Conservation (phyloP, 75 land plant species). For the Pinus albicaulis region DNA sequence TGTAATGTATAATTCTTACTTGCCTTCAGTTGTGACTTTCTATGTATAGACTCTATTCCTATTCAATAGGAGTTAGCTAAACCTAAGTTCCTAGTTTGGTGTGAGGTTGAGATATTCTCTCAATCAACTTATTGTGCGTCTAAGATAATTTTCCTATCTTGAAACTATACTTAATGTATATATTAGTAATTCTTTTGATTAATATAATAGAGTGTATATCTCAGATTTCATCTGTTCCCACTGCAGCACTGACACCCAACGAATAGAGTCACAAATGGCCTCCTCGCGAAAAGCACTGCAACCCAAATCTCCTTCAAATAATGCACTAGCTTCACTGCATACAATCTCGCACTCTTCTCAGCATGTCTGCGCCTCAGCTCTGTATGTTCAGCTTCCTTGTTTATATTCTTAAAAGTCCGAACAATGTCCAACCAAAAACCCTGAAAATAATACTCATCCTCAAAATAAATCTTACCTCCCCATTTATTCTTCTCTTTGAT, state of each 20-base stretch:
- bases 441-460: slow-evolving; percentile 51
- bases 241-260: slow-evolving; percentile 94
- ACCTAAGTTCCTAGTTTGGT: too few species aligned
- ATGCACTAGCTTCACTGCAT: slow-evolving; percentile 4
- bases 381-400: slow-evolving; percentile 21
- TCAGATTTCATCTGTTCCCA: too few species aligned
- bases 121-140: too few species aligned
- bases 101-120: too few species aligned
- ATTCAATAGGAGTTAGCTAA: too few species aligned
- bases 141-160: too few species aligned
- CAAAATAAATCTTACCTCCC: slow-evolving; percentile 56
- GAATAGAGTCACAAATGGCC: slow-evolving; percentile 93
- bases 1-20: too few species aligned
- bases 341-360: slow-evolving; percentile 11
- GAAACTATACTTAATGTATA: too few species aligned
- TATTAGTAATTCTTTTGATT: too few species aligned
- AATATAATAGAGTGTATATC: too few species aligned
- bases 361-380: slow-evolving; percentile 25
- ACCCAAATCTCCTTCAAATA: slow-evolving; percentile 21
- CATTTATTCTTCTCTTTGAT: slow-evolving; percentile 33
- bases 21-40: too few species aligned
- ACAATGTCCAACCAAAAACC: slow-evolving; percentile 78
- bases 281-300: slow-evolving; percentile 18
- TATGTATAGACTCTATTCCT: too few species aligned
- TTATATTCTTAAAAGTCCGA: slow-evolving; percentile 30